Conservation (phyloP, 139 green algal genomes). For the Dunaliella primolecta region DNA sequence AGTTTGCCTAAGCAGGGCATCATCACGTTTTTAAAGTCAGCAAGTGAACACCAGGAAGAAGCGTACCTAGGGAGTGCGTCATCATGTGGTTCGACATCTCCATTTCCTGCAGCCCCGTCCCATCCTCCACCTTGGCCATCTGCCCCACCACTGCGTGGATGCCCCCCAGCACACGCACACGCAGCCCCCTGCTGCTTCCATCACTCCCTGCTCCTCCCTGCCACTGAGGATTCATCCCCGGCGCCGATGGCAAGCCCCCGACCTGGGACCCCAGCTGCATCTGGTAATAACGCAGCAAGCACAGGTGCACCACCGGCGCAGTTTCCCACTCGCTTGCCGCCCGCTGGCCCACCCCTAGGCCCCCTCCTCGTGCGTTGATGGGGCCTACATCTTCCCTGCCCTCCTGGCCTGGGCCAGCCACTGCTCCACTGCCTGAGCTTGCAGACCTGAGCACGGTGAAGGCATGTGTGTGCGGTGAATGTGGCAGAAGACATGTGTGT, state of each 20-base stretch:
- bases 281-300: not conserved
- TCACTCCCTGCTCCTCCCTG: not conserved
- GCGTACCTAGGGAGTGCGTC: not conserved
- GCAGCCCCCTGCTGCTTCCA: not conserved
- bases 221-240: not conserved
- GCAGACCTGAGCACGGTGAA: not conserved
- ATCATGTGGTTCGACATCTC: not conserved
- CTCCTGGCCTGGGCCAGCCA: not conserved
- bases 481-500: not conserved
- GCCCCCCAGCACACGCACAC: not conserved
- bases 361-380: no score
- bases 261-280: not conserved
- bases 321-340: not conserved
- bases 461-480: not conserved
- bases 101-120: not conserved
- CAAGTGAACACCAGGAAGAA: no score
- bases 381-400: no score
- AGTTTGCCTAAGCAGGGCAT: no score
- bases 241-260: no score
- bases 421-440: not conserved
- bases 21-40: no score
- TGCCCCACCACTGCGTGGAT: not conserved
- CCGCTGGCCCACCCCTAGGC: not conserved
- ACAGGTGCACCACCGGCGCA: not conserved
- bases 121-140: not conserved